Evolutionary conservation across 768 basidiomycete genomes (phyloP), one percentile per base, ranked within the genome.

Genomic region (Porphyrellus cyaneotinctus): DNA sequence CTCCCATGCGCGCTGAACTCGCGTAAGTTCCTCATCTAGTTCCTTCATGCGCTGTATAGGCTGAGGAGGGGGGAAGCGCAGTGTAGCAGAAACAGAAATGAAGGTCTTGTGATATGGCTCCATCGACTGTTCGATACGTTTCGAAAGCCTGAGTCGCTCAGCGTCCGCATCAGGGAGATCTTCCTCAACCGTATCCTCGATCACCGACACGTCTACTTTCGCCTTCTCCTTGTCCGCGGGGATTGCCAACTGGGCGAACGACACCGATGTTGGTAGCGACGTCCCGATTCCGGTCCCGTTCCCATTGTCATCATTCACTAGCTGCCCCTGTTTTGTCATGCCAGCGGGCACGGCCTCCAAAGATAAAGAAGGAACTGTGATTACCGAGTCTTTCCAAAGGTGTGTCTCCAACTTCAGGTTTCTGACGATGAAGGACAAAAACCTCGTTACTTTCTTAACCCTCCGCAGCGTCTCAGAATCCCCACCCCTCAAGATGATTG

Each of bases 371-470:
- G 88, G 87, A 23, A 90, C 66, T 0, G 85, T 84, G 53, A 91
- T 87, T 51, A 91, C 82, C 18, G 85, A 88, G 64, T 93, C 89
- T 68, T 88, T 91, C 91, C 91, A 92, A n/a, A 93, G 75, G 63
- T 90, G 88, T 0, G 89, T 91, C 73, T 99, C 95, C 64, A 97
- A 78, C 64, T 95, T 94, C 65, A 97, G 73, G 65, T 95, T 95
- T 58, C 94, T 86, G 23, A 93, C 94, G 52, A 94, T 88, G 70
- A 97, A 89, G 2, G 87, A 85, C 67, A 98, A 79, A 73, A 97
- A 95, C 26, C 91, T 78, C 14, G 93, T 91, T 47, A 98, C 88
- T 64, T 88, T 87, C 76, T 99, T 99, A 66, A 98, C 80, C 49
- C 86, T 85, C 47, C 80, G 79, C 49, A 99, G 72, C 0, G 83